phyloP scores from a whole-genome alignment of 768 basidiomycete genomes.

The Dentipellis sp. region DNA sequence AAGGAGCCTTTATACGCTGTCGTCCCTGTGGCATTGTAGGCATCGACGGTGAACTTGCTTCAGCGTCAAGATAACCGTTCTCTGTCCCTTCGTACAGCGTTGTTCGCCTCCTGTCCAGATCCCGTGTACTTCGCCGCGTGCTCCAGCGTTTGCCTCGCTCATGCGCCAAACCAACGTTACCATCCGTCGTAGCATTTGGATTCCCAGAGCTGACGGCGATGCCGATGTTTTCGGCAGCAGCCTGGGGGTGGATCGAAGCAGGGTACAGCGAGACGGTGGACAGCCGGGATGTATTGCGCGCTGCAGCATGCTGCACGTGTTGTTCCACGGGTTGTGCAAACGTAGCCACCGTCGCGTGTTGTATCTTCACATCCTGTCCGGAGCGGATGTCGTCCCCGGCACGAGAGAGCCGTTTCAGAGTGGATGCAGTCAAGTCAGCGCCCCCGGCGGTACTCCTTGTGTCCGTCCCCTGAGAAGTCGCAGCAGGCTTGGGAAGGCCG shows the following conservation, averaged over 20 bases:
- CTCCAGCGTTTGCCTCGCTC: constrained; percentile 6
- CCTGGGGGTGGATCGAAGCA: constrained; percentile 4
- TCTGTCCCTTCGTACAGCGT: constrained; percentile 11
- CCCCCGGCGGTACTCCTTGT: background rate
- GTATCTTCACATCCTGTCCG: background rate
- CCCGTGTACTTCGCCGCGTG: constrained; percentile 8
- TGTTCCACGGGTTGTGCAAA: constrained; percentile 1
- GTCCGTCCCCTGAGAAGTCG: background rate
- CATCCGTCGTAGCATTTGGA: background rate
- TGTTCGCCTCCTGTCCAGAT: constrained; percentile 8
- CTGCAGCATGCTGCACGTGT: background rate
- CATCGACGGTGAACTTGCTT: constrained; percentile 17
- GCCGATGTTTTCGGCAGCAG: constrained; percentile 12
- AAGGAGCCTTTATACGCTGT: constrained; percentile 59
- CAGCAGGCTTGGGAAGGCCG: constrained; percentile 8
- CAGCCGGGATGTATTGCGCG: constrained; percentile 8
- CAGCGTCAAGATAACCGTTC: constrained; percentile 4
- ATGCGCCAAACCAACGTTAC: background rate
- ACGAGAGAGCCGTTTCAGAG: constrained; percentile 6
- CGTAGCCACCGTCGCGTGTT: constrained; percentile 2
- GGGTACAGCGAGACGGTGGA: constrained; percentile 11
- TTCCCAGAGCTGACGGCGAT: constrained; percentile 11
- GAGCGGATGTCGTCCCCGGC: background rate
- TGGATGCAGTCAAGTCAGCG: background rate
- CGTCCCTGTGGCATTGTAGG: constrained; percentile 30